phyloP scores from a whole-genome alignment of 2,329 filamentous ascomycete genomes.

The Aureobasidium leucospermi region DNA sequence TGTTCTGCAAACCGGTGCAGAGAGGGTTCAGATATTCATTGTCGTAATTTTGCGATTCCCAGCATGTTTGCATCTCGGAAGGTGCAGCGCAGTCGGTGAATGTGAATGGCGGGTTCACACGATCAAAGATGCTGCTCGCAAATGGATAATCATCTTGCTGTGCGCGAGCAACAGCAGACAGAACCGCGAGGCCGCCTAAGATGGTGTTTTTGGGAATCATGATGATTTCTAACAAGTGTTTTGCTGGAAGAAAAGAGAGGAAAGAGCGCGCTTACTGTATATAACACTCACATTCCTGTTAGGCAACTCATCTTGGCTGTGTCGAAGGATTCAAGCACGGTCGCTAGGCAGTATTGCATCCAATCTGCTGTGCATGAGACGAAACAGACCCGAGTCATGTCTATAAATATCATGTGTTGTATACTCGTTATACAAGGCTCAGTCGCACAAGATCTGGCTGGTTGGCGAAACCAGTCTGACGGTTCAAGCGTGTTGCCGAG shows the following conservation, averaged over 20 bases:
- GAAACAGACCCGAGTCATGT: background rate
- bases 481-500: too few species aligned
- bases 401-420: background rate
- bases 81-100: slow-evolving; percentile 3
- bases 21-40: background rate
- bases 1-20: background rate
- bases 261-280: background rate
- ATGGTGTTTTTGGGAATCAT: background rate
- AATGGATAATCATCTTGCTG: background rate
- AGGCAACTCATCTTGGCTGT: background rate
- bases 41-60: background rate
- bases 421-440: background rate
- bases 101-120: background rate
- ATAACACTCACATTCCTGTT: background rate
- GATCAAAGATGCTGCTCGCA: background rate
- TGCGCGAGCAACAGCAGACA: background rate
- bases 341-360: background rate
- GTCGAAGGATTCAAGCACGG: slow-evolving; percentile 5
- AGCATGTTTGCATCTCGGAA: background rate
- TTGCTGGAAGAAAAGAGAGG: background rate
- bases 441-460: background rate
- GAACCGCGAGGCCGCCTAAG: background rate
- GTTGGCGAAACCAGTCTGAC: background rate
- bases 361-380: background rate
- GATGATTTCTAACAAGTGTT: background rate